Conservation (phyloP, 345 rosid genomes). For the Syzygium aromaticum region DNA sequence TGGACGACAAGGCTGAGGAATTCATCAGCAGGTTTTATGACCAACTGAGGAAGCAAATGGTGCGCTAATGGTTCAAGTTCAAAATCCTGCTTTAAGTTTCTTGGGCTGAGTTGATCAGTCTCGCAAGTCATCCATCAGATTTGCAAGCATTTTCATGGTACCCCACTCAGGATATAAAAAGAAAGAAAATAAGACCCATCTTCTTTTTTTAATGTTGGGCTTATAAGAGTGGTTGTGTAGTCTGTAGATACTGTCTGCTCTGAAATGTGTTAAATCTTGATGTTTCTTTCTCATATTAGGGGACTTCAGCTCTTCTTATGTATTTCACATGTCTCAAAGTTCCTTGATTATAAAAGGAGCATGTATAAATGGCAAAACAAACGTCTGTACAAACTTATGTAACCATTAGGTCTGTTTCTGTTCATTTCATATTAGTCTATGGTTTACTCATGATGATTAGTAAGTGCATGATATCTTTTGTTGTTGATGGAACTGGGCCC, state of each 20-base stretch:
- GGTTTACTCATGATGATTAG: background rate
- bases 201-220: background rate
- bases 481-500: background rate
- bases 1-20: constrained; percentile 6
- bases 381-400: background rate
- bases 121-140: background rate
- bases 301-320: background rate
- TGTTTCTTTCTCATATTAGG: background rate
- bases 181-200: background rate
- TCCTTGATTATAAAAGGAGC: background rate
- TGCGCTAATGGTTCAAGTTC: background rate
- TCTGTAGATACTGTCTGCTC: background rate
- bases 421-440: background rate
- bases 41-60: background rate
- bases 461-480: background rate
- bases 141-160: background rate
- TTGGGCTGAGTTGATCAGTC: background rate
- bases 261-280: background rate
- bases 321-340: background rate
- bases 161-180: background rate
- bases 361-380: background rate
- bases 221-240: background rate
- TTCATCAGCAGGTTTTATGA: constrained; percentile 7
- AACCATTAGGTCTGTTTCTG: background rate
- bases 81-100: background rate